Percentiles rank a stretch among this genome's conserved stretches.
Conservation (phyloP, 192 early-diverging fungal genomes). For the Coemansia sp. region DNA sequence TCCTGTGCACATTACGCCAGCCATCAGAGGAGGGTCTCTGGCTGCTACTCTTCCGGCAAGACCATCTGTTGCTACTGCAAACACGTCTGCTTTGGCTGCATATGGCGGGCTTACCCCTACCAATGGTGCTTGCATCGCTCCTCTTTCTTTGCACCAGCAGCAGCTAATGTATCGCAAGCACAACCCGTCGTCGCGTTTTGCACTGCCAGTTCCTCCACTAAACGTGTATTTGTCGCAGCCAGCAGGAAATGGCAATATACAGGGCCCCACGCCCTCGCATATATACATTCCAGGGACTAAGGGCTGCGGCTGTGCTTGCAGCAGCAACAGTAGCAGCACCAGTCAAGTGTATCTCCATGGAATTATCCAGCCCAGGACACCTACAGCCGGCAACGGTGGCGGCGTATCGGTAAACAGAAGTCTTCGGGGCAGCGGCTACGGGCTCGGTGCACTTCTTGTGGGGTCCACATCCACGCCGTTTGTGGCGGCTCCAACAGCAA, state of each 20-base stretch:
- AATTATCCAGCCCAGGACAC: not conserved
- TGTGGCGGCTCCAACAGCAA: conserved; percentile 11
- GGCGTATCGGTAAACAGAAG: not conserved
- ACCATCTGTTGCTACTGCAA: not conserved
- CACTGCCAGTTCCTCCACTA: not conserved
- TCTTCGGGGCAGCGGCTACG: not conserved
- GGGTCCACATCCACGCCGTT: no score
- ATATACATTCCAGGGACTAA: not conserved
- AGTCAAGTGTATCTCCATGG: not conserved
- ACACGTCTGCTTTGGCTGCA: no score
- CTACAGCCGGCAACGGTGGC: not conserved
- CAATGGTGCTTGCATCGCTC: not conserved
- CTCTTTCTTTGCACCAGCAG: not conserved
- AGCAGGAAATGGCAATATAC: not conserved
- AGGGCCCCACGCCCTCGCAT: not conserved
- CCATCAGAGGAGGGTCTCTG: not conserved
- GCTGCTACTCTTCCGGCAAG: not conserved
- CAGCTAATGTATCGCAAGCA: not conserved
- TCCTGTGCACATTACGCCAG: not conserved
- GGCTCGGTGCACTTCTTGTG: not conserved
- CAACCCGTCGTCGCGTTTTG: not conserved
- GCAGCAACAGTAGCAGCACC: not conserved
- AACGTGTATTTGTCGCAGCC: not conserved
- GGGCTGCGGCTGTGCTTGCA: not conserved
- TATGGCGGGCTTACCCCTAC: not conserved